Base-by-base conservation (phyloP, 2,329 filamentous ascomycete genomes). In the Tolypocladium sp. region DNA sequence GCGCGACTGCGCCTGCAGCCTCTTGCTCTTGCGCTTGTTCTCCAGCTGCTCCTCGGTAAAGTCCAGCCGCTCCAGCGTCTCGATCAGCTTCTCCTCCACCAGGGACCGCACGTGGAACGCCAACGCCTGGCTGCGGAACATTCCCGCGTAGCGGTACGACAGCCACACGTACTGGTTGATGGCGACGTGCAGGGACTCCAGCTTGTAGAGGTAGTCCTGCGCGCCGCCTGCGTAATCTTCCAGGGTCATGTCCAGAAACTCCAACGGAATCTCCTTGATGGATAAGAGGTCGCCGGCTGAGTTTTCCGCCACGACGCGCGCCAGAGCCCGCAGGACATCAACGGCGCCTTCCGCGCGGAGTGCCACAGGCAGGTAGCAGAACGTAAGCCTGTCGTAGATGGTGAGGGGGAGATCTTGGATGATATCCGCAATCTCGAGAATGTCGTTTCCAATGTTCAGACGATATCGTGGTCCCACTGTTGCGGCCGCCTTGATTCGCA, bases 101-200 rank as follows among this genome's bases (percentile, higher is more conserved):
- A 95, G 71, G 8, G 76, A 73, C 69, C 96, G 96, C 55, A 91
- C 84, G 69, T 96, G 86, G 63, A 90, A 88, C 0, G 91, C 92
- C 51, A 96, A 78, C 0, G 78, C 78, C 66, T 93, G 84, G 63
- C 87, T 90, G 7, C 78, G 82, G 71, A 97, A 96, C 56, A 95
- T 81, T 55, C 90, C 90, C 4, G 85, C 80, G 71, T 93, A 96
- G 8, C 93, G 87, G 73, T 93, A 97, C 66, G 90, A 93, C 20
- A 99, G 79, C 94, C 94, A 99, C 2, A 96, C 80, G 70, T 97
- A 99, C 54, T 92, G 77, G 52, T 93, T 91, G 42, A 99, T 77
- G 35, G 85, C 80, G 67, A 90, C 90, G 75, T 99, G 94, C 20
- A 99, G 79, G 3, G 77, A 72, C 71, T 99, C 94, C 25, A 97